Percentiles rank a stretch among this genome's conserved stretches.
Evolutionary conservation across 139 green algal species (phyloP).

Genomic region (Gonium pectorale): DNA sequence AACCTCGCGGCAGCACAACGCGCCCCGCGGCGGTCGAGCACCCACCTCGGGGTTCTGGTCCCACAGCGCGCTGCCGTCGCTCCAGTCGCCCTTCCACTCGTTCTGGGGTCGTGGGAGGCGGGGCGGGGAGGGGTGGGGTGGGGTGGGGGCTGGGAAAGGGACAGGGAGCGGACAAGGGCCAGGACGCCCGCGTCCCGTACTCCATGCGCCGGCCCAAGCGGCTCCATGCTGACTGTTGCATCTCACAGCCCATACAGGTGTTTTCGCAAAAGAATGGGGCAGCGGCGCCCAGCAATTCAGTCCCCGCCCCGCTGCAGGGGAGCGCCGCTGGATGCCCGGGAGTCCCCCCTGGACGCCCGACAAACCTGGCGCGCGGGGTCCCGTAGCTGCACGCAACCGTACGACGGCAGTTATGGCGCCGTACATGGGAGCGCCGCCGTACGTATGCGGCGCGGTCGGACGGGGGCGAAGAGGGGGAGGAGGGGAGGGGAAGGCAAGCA

Average conservation of each 20-base stretch:
- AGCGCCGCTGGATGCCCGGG: no score
- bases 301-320: no score
- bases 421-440: no score
- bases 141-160: neutral
- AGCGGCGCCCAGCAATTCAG: no score
- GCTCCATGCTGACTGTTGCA: no score
- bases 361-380: constrained; percentile 5
- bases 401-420: neutral
- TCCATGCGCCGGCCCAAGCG: no score
- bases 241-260: no score
- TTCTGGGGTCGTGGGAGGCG: neutral
- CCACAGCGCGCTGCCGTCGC: constrained; percentile 12
- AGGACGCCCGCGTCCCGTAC: no score
- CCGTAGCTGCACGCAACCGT: neutral
- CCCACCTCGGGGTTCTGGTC: constrained; percentile 1
- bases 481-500: neutral
- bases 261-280: no score
- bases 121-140: neutral
- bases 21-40: neutral
- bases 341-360: no score
- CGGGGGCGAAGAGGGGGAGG: neutral
- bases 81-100: constrained; percentile 44
- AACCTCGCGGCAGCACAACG: neutral
- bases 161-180: neutral
- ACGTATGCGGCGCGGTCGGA: no score